Conservation (phyloP, 2,329 filamentous ascomycete genomes). For the Colletotrichum tropicale region DNA sequence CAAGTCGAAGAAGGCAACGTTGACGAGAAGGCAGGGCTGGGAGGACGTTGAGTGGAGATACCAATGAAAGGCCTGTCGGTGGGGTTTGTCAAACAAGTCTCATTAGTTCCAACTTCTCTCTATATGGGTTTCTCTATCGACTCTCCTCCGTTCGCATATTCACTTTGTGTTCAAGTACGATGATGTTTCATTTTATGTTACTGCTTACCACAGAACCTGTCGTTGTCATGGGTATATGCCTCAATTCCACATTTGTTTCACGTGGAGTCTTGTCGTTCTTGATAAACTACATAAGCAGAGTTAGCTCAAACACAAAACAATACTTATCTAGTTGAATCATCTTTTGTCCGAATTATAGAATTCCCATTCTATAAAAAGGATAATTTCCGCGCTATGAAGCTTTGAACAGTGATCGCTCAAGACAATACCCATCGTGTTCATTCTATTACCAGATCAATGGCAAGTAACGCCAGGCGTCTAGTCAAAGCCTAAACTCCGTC, state of each 20-base stretch:
- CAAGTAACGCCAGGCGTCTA: not conserved
- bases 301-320: not conserved
- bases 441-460: not conserved
- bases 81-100: not conserved
- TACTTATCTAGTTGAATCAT: no score
- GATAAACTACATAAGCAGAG: not conserved
- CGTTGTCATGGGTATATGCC: not conserved
- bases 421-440: not conserved
- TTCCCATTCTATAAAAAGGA: not conserved
- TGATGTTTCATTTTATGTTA: not conserved
- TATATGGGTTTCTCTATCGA: not conserved
- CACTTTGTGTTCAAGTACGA: accelerated
- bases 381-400: not conserved
- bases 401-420: not conserved
- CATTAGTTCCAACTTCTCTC: not conserved
- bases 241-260: not conserved
- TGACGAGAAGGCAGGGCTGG: constrained; percentile 26
- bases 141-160: not conserved
- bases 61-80: not conserved
- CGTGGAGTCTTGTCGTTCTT: not conserved
- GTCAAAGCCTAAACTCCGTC: not conserved
- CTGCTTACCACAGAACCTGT: not conserved
- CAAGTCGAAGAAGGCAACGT: constrained; percentile 8
- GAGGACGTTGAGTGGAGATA: constrained; percentile 29
- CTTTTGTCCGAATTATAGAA: not conserved